These are phyloP conservation scores for Chimonanthus praecox DNA, from an alignment of 164 flowering plant genomes.

Conservation along the genomic window DNA sequence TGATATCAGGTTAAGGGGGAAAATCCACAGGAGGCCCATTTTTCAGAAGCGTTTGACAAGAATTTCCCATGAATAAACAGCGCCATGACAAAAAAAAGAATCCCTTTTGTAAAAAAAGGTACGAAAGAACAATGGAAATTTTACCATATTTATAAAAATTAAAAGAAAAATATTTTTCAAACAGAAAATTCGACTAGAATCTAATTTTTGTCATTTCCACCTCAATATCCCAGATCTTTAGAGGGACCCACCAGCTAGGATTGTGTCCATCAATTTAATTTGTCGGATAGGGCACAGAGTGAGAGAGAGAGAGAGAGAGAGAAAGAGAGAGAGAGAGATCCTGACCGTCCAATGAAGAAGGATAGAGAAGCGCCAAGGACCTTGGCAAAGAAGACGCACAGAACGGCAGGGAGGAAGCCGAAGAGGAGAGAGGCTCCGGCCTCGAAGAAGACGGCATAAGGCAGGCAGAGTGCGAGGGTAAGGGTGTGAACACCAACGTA, in stretches of 20 bases:
- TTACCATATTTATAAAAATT: too few species aligned
- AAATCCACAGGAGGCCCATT: too few species aligned
- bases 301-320: background rate
- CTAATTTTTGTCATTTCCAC: too few species aligned
- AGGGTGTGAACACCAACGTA: constrained; percentile 71
- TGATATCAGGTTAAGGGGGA: too few species aligned
- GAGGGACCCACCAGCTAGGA: background rate
- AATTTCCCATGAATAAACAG: too few species aligned
- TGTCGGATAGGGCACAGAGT: too few species aligned
- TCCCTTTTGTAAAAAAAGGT: too few species aligned
- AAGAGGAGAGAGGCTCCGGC: constrained; percentile 85
- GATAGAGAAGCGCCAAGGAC: constrained; percentile 83
- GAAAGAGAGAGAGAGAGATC: constrained; percentile 6
- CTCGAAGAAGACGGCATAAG: constrained; percentile 87
- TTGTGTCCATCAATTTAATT: background rate
- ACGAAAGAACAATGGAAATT: too few species aligned
- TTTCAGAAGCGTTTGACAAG: too few species aligned
- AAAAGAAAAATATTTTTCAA: too few species aligned
- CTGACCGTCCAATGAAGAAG: constrained; percentile 78
- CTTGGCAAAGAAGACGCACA: constrained; percentile 89
- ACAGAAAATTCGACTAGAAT: too few species aligned
- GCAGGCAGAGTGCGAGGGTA: constrained; percentile 73
- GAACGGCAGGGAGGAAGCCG: constrained; percentile 72
- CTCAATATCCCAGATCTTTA: background rate
- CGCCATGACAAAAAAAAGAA: too few species aligned